Evolutionary conservation across 805 yeast species (phyloP), one percentile per base, ranked within the genome.

Genomic region (Yarrowia divulgata): DNA sequence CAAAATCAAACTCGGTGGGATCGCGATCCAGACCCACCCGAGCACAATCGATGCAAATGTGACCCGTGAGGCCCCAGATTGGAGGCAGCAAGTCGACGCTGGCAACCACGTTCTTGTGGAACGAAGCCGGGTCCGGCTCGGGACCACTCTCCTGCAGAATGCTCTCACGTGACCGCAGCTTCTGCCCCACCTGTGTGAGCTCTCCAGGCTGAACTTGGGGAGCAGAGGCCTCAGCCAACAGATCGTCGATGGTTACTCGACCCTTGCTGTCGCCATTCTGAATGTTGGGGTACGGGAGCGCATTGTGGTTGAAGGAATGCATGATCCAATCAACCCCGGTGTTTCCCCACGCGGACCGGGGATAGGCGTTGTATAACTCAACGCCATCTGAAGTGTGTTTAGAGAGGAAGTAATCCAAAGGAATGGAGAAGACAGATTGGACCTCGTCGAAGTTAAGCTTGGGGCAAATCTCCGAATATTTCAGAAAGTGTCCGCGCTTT

Each of bases 51-150:
- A 81, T 71, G 23, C 81, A 75, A 10, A 81, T 78, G 54, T 79
- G 76, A 3, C 83, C 83, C 1, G 83, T 81, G 13, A 81, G 72
- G 0, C 83, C 83, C 84, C 84, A 81, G 8, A 81, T 79, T 5
- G 68, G 68, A 5, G 68, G 68, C 23, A 63, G 18, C 48, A 63
- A 5, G 45, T 63, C 57, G 12, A 35, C 42, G 18, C 19, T 8
- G 12, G 66, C 50, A 1, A 60, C 52, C 18, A 14, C 23, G 14
- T 45, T 60, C 3, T 7, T 45, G 42, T 43, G 66, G 40, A 60
- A 60, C 19, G 66, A 32, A 4, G 66, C 39, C 0, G 66, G 66
- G 18, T 43, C 40, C 1, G 66, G 66, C 34, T 60, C 66, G 14
- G 66, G 66, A 2, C 66, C 66, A 18, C 66, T 60, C 8, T 58